Evolutionary conservation across 1,284 basidiomycete genomes (phyloP), one percentile per base, ranked within the genome.

Genomic region (Apiotrichum gamsii): DNA sequence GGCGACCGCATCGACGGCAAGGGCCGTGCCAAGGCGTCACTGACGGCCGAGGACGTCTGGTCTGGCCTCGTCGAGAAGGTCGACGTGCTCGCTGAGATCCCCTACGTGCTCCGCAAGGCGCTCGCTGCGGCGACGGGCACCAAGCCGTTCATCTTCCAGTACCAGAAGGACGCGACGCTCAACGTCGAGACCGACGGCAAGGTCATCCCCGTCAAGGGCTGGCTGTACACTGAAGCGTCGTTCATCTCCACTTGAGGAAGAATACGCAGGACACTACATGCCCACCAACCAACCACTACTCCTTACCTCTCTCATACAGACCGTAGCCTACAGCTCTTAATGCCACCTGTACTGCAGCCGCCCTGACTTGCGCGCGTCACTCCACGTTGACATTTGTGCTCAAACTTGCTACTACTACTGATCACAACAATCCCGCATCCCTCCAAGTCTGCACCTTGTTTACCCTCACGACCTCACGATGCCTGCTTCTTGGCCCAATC

Each of bases 1-100:
- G 90, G 81, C 78, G 19, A 84, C 80, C 25, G 69, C 84, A 39
- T 52, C 78, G 59, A 62, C 73, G 61, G 58, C 20, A 52, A 59
- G 18, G 67, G 64, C 11, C 78, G 76, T 28, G 76, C 75, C 1
- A 72, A 77, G n/a, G 83, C 82, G 1, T 70, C 67, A 4, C 65
- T 88, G 38, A 74, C 78, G 33, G 82, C 80, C 15, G 77, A 76
- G 30, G 53, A 85, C 20, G 65, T 74, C 11, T 19, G 74, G 80
- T 13, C 78, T 82, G 51, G 93, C 0, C 74, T 98, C 65, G 81
- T 98, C 38, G 91, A 97, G 73, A 97, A 97, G 76, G 90, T 98
- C 15, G 93, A 98, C 62, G 84, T 98, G 1, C 79, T 99, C 15
- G 90, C 87, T 4, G 93, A 98, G 76, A 91, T 99, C 60, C 95